Percentiles rank a stretch among this genome's conserved stretches.
Conservation (phyloP, 495 filamentous ascomycete genomes). For the Astrocystis sublimbata region DNA sequence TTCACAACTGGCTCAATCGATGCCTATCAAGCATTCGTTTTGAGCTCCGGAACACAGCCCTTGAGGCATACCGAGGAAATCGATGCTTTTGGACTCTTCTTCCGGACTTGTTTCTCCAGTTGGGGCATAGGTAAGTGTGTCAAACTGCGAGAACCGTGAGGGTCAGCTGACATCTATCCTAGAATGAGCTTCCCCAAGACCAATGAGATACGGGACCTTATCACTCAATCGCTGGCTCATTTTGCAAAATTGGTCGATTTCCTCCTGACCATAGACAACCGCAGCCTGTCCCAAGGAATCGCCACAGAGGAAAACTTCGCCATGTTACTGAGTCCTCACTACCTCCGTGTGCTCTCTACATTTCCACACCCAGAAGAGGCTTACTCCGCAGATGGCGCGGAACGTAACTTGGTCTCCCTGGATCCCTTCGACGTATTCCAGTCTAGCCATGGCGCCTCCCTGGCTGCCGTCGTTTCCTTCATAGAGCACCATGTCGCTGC, state of each 20-base stretch:
- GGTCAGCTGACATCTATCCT: neutral
- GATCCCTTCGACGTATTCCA: slow-evolving; percentile 28
- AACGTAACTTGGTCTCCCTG: slow-evolving; percentile 9
- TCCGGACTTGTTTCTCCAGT: slow-evolving; percentile 28
- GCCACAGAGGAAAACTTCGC: slow-evolving; percentile 21
- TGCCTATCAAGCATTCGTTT: slow-evolving; percentile 38
- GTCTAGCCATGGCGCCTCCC: slow-evolving; percentile 21
- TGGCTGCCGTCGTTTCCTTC: slow-evolving; percentile 26
- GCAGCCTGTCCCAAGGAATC: slow-evolving; percentile 14
- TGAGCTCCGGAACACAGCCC: slow-evolving; percentile 21
- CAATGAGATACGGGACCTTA: slow-evolving; percentile 25
- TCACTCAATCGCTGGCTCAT: slow-evolving; percentile 24
- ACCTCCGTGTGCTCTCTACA: slow-evolving; percentile 24
- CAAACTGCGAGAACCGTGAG: neutral
- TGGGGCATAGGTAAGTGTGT: slow-evolving; percentile 26
- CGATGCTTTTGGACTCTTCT: slow-evolving; percentile 34
- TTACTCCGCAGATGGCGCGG: slow-evolving; percentile 16
- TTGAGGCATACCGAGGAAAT: slow-evolving; percentile 41
- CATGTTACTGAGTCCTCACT: slow-evolving; percentile 28
- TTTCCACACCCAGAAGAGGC: slow-evolving; percentile 21
- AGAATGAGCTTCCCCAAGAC: slow-evolving; percentile 24
- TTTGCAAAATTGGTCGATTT: slow-evolving; percentile 30
- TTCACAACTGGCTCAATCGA: slow-evolving; percentile 47
- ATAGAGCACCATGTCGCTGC: slow-evolving; percentile 34
- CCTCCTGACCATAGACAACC: slow-evolving; percentile 25